A percentile compares a stretch with the other conserved stretches of the same genome.
These are phyloP conservation scores for Neofusicoccum ribis DNA, from an alignment of 2,329 filamentous ascomycete genomes.

Conservation along the genomic window DNA sequence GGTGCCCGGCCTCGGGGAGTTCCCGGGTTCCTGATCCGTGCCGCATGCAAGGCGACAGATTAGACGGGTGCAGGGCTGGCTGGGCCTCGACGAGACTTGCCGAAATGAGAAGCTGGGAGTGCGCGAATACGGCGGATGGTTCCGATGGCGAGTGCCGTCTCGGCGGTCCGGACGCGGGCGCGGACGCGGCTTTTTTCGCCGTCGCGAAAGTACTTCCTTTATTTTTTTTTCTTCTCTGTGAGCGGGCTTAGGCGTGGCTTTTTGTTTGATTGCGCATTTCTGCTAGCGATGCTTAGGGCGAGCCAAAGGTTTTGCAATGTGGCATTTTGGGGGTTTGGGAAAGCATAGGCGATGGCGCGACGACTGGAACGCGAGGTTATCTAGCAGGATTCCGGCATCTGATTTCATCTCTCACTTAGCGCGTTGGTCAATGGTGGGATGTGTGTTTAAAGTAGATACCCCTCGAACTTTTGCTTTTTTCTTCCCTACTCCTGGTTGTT, in stretches of 20 bases:
- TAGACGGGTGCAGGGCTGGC: background rate
- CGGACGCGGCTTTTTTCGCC: background rate
- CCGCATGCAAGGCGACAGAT: background rate
- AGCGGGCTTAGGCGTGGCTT: background rate
- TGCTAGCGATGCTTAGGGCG: too few relatives aligned
- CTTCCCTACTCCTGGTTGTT: too few relatives aligned
- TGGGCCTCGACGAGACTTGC: background rate
- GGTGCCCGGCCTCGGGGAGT: too few relatives aligned
- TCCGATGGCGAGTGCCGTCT: background rate
- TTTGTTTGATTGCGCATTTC: background rate
- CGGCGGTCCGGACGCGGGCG: background rate
- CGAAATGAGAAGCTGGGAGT: background rate
- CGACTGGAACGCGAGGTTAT: too few relatives aligned
- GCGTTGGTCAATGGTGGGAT: background rate
- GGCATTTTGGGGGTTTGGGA: background rate
- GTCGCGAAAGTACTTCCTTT: background rate
- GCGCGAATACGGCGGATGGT: background rate
- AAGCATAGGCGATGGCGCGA: background rate
- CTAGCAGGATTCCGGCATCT: too few relatives aligned
- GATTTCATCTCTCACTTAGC: background rate
- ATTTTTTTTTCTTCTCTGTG: background rate
- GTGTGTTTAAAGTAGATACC: background rate
- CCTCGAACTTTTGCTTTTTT: background rate
- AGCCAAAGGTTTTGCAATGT: too few relatives aligned
- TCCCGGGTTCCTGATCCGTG: background rate